Conservation (phyloP, 306 rosid species). For the Luffa aegyptiaca region DNA sequence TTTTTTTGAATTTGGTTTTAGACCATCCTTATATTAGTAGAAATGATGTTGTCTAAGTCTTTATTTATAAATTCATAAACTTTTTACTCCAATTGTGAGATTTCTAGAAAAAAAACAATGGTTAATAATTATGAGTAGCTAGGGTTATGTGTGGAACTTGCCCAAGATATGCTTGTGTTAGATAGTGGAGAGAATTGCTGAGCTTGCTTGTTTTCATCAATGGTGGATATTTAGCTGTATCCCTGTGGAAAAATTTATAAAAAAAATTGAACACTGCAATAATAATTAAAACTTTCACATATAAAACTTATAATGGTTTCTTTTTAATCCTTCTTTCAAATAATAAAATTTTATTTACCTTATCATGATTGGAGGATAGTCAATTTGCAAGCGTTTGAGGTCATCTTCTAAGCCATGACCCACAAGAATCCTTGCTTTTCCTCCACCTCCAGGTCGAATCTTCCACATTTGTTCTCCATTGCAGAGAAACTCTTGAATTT, state of each 20-base stretch:
- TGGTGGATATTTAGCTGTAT: conserved; percentile 91
- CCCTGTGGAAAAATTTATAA: conserved; percentile 26
- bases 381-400: conserved; percentile 60
- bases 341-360: conserved; percentile 30
- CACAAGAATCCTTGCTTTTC: conserved; percentile 70
- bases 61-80: too few relatives aligned
- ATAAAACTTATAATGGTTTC: too few relatives aligned
- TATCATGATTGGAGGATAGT: conserved; percentile 47
- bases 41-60: too few relatives aligned
- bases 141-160: conserved; percentile 16
- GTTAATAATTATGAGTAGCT: neutral
- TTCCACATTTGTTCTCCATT: conserved; percentile 30
- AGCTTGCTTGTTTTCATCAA: conserved; percentile 90
- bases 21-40: too few relatives aligned
- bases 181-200: conserved; percentile 83
- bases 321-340: too few relatives aligned
- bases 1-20: too few relatives aligned
- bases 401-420: conserved; percentile 86
- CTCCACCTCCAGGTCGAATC: conserved; percentile 14
- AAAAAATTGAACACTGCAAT: too few relatives aligned
- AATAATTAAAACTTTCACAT: too few relatives aligned
- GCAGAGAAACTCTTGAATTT: conserved; percentile 74
- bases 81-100: neutral
- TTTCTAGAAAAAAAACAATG: neutral
- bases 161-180: conserved; percentile 86